Evolutionary conservation across 495 filamentous ascomycete species (phyloP).

Genomic region (Penicillium ucsense): DNA sequence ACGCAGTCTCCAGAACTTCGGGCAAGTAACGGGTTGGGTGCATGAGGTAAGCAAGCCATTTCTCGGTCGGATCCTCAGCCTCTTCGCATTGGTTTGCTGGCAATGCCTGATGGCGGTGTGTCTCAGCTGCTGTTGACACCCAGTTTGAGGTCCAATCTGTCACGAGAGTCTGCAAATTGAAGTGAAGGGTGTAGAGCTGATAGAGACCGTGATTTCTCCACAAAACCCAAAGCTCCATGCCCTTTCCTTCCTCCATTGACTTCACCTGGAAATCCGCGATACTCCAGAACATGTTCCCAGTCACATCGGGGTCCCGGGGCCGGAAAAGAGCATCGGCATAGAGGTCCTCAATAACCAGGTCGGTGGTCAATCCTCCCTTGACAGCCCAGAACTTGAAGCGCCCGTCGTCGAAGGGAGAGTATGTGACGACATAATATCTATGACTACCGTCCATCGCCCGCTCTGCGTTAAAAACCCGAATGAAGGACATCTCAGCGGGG

Average conservation of each 20-base stretch:
- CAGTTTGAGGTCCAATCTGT: constrained; percentile 60
- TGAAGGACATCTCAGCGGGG: constrained; percentile 58
- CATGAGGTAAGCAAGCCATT: constrained; percentile 56
- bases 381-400: constrained; percentile 95
- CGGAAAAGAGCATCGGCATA: constrained; percentile 51
- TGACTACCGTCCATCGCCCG: constrained; percentile 46
- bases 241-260: constrained; percentile 37
- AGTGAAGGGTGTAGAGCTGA: constrained; percentile 57
- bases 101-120: constrained; percentile 40
- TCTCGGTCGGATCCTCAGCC: constrained; percentile 44
- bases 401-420: constrained; percentile 74
- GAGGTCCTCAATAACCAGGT: constrained; percentile 58
- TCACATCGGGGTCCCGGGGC: constrained; percentile 57
- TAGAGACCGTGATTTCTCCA: constrained; percentile 80
- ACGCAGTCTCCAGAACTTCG: constrained; percentile 71
- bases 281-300: constrained; percentile 74
- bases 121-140: constrained; percentile 61
- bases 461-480: constrained; percentile 57
- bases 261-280: constrained; percentile 73
- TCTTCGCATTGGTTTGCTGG: constrained; percentile 50
- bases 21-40: constrained; percentile 68
- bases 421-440: constrained; percentile 67
- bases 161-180: constrained; percentile 41
- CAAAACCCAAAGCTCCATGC: constrained; percentile 69
- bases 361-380: constrained; percentile 49